Base-by-base conservation (phyloP, 139 green algal species). In the Bryopsis sp. region DNA sequence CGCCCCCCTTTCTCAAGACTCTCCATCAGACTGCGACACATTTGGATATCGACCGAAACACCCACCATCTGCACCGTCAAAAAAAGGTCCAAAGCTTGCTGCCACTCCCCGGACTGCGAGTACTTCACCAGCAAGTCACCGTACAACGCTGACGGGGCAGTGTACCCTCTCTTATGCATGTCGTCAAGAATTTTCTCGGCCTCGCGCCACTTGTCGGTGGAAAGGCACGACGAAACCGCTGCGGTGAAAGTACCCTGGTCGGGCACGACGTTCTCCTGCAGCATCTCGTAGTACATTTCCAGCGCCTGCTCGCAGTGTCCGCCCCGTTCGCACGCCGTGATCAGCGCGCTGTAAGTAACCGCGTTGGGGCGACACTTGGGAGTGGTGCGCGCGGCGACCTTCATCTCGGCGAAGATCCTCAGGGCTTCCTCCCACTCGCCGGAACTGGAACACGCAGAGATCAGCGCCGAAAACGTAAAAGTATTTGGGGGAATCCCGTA, bases 341-440 rank as follows among this genome's bases (percentile, higher is more conserved):
- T 90, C 65, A 95, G 74, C 8, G 81, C 85, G 78, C 93, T 95
- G 81, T 83, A 94, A 11, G 81, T 91, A 26, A 79, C 72, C 0
- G 76, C 82, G 73, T 93, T 93, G 36, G 89, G 87, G 11, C 68
- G 39, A 46, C 80, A 80, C 2, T 79, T 78, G 60, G 90, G 83
- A 26, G 39, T 65, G 24, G 31, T 46, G 6, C 8, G 8, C 26
- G 58, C 39, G 22, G 4, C 67, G 58, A 71, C 71, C 59, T 75
- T 74, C 77, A 83, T 83, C 63, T 68, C 48, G 50, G 81, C 68
- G 72, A 83, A 83, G 34, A 83, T 39, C 35, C 74, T 74, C 31
- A 58, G 64, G 2, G 77, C 77, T 72, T 72, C 72, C 48, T 79
- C 65, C 74, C 67, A 72, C 68, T 73, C 61, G 11, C 36, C 68